Conservation (phyloP, 2,329 filamentous ascomycete species). For the Fusarium vanettenii region DNA sequence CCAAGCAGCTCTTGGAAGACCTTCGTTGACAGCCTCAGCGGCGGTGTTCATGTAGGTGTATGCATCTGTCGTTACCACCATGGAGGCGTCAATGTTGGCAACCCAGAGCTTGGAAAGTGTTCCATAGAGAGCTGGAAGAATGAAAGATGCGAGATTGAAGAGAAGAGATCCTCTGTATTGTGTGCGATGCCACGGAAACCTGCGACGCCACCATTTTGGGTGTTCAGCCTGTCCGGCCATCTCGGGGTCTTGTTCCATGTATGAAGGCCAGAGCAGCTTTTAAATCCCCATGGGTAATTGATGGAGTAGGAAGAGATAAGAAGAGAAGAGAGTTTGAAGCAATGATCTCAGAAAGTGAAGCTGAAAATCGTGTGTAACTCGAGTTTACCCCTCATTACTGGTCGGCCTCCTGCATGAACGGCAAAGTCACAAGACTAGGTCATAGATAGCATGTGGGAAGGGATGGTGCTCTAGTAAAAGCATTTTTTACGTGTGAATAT, state of each 20-base stretch:
- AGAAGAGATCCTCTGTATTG: constrained; percentile 66
- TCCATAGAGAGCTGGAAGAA: constrained; percentile 73
- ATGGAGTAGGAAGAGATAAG: too few relatives aligned
- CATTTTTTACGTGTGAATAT: not conserved
- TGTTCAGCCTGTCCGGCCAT: not conserved
- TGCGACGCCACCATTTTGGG: not conserved
- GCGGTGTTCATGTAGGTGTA: constrained; percentile 78
- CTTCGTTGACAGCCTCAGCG: constrained; percentile 78
- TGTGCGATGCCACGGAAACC: constrained; percentile 28
- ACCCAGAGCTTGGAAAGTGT: constrained; percentile 80
- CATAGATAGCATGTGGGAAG: not conserved
- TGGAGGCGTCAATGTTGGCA: constrained; percentile 70
- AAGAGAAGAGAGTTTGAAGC: not conserved
- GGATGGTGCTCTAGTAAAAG: not conserved
- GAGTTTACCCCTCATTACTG: constrained; percentile 1
- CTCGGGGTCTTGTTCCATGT: constrained; percentile 13
- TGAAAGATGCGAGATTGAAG: constrained; percentile 72
- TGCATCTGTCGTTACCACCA: constrained; percentile 53
- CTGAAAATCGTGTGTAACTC: not conserved
- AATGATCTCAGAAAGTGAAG: not conserved
- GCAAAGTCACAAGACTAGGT: not conserved
- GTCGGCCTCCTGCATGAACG: constrained; percentile 21
- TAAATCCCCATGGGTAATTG: not conserved
- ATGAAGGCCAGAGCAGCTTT: not conserved
- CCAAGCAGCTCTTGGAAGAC: constrained; percentile 75